phyloP scores from a whole-genome alignment of 192 early-diverging fungal genomes.

The Backusella morwellensis region DNA sequence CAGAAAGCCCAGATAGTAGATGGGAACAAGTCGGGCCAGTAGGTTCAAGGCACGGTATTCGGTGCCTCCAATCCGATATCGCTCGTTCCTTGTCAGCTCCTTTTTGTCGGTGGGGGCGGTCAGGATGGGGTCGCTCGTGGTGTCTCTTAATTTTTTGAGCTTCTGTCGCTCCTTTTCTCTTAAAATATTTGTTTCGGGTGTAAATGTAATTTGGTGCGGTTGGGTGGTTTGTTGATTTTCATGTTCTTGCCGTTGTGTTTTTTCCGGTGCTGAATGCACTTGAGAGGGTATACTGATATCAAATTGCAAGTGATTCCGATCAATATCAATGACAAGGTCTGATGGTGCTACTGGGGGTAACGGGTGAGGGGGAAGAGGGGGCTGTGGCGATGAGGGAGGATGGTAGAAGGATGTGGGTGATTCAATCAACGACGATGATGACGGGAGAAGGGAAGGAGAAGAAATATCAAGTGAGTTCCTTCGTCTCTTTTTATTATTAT shows the following conservation, averaged over 20 bases:
- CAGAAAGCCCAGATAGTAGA: conserved; percentile 25
- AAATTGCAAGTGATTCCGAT: neutral
- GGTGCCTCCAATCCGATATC: conserved; percentile 27
- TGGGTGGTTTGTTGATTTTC: neutral
- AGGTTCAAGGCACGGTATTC: conserved; percentile 32
- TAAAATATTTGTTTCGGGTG: conserved; percentile 3
- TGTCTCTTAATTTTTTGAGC: neutral
- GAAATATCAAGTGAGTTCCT: neutral
- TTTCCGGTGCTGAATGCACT: neutral
- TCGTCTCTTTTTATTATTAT: neutral
- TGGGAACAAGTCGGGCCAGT: conserved; percentile 15
- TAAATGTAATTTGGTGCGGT: conserved; percentile 2
- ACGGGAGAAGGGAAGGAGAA: neutral
- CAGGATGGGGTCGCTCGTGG: neutral
- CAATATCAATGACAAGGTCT: neutral
- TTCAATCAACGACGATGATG: neutral
- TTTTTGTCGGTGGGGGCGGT: conserved; percentile 5
- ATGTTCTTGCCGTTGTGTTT: neutral
- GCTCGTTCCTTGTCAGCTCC: conserved; percentile 24
- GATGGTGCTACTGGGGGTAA: neutral
- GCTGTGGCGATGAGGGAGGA: neutral
- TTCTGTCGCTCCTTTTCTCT: neutral
- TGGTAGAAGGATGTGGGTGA: neutral
- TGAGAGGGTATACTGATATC: neutral
- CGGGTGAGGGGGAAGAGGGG: neutral